A percentile compares a stretch with the other conserved stretches of the same genome.
These are phyloP conservation scores for Pelargonium myrrhifolium DNA, from an alignment of 441 rosid genomes.

Conservation along the genomic window DNA sequence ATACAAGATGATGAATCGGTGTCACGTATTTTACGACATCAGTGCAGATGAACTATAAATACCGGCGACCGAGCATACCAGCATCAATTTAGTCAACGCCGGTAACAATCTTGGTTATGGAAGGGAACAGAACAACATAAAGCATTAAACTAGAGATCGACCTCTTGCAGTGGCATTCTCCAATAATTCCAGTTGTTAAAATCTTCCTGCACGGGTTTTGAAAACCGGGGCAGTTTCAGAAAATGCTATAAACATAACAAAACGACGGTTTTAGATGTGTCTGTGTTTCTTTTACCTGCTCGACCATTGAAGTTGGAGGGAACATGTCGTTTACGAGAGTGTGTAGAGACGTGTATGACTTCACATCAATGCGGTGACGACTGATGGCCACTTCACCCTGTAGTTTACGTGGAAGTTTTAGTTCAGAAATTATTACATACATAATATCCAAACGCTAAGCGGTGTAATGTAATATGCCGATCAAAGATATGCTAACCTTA, in stretches of 20 bases:
- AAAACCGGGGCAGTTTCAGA: not conserved
- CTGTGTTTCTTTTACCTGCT: conserved; percentile 44
- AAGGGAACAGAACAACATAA: not conserved
- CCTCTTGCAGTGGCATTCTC: conserved; percentile 54
- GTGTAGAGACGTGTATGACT: conserved; percentile 76
- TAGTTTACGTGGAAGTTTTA: conserved; percentile 14
- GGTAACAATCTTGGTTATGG: too few relatives aligned
- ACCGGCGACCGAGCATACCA: too few relatives aligned
- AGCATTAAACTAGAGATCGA: conserved; percentile 31
- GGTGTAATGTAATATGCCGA: not conserved
- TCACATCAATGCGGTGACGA: conserved; percentile 47
- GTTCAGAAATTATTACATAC: not conserved
- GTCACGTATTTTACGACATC: too few relatives aligned
- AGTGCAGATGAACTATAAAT: too few relatives aligned
- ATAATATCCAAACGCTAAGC: not conserved
- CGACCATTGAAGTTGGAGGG: conserved; percentile 65
- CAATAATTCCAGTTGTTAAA: conserved; percentile 78
- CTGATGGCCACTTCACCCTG: conserved; percentile 92
- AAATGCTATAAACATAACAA: not conserved
- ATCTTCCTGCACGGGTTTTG: conserved; percentile 51
- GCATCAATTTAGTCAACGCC: too few relatives aligned
- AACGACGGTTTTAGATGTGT: conserved; percentile 8
- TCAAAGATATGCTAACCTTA: conserved; percentile 36
- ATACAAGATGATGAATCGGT: too few relatives aligned
- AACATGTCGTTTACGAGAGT: conserved; percentile 86